These are phyloP conservation scores for Talaromyces adpressus DNA, from an alignment of 495 filamentous ascomycete species.

Conservation along the genomic window DNA sequence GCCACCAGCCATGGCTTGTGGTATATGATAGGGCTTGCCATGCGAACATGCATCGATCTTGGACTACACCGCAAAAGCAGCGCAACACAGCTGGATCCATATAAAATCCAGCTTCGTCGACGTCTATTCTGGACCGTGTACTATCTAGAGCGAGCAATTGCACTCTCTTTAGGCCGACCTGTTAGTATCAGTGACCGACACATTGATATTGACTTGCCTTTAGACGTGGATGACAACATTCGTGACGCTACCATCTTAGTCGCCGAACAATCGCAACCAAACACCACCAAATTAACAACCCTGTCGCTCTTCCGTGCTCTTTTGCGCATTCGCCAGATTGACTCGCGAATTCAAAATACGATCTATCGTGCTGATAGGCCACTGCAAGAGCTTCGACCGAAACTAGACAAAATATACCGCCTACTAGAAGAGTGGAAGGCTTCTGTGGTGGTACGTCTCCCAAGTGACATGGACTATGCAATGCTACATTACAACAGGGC, in stretches of 20 bases:
- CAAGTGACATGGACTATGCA: conserved; percentile 39
- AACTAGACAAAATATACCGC: conserved; percentile 42
- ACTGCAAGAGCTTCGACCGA: conserved; percentile 35
- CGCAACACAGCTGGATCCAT: conserved; percentile 37
- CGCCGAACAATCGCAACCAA: not conserved
- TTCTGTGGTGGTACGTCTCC: conserved; percentile 31
- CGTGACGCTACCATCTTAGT: conserved; percentile 26
- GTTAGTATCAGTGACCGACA: conserved; percentile 46
- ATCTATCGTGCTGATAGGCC: conserved; percentile 48
- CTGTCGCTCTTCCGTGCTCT: conserved; percentile 45
- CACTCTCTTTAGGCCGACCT: conserved; percentile 44
- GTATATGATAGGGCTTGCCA: conserved; percentile 51
- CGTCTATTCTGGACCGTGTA: conserved; percentile 50
- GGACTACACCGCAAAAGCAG: conserved; percentile 45
- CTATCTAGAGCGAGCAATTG: conserved; percentile 43
- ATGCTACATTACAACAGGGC: conserved; percentile 47
- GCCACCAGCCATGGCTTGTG: conserved; percentile 47
- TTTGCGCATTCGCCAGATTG: conserved; percentile 42
- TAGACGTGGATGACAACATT: conserved; percentile 41
- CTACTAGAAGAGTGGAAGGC: conserved; percentile 47
- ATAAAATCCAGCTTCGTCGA: conserved; percentile 41
- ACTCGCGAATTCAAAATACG: conserved; percentile 47
- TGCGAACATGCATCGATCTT: conserved; percentile 47
- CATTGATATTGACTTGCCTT: conserved; percentile 44
- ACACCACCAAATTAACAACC: conserved; percentile 27